Evolutionary conservation across 176 grass and related monocot genomes (phyloP).

Genomic region (Triticum aestivum): DNA sequence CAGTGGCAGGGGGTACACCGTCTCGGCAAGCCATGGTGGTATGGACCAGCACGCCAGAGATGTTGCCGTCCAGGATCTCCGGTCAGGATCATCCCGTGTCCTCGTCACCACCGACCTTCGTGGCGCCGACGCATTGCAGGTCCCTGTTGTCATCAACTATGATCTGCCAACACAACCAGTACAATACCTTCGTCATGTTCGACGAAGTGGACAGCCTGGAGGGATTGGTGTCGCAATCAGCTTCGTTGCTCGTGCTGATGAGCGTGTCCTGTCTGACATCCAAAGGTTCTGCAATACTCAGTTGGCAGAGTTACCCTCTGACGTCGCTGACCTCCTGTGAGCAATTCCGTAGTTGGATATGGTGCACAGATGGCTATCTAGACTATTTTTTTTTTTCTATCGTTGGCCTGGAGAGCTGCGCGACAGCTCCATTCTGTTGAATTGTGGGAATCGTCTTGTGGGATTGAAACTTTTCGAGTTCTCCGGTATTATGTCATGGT

Average conservation of each 20-base stretch:
- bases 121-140: slow-evolving; percentile 35
- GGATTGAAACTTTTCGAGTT: neutral
- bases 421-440: neutral
- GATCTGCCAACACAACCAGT: slow-evolving; percentile 47
- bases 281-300: neutral
- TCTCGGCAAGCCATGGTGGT: slow-evolving; percentile 53
- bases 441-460: neutral
- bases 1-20: slow-evolving; percentile 44
- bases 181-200: neutral
- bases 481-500: neutral
- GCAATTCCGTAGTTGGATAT: neutral
- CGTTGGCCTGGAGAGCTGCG: neutral
- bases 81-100: slow-evolving; percentile 44
- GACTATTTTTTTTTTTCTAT: neutral
- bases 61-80: slow-evolving; percentile 45
- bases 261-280: neutral
- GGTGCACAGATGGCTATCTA: neutral
- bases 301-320: slow-evolving; percentile 19
- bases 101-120: slow-evolving; percentile 50
- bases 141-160: slow-evolving; percentile 55
- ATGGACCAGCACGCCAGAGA: slow-evolving; percentile 57
- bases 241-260: neutral
- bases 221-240: neutral
- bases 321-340: neutral
- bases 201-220: neutral